Evolutionary conservation across 2,329 filamentous ascomycete species (phyloP).

Genomic region (Diaporthe ilicicola): DNA sequence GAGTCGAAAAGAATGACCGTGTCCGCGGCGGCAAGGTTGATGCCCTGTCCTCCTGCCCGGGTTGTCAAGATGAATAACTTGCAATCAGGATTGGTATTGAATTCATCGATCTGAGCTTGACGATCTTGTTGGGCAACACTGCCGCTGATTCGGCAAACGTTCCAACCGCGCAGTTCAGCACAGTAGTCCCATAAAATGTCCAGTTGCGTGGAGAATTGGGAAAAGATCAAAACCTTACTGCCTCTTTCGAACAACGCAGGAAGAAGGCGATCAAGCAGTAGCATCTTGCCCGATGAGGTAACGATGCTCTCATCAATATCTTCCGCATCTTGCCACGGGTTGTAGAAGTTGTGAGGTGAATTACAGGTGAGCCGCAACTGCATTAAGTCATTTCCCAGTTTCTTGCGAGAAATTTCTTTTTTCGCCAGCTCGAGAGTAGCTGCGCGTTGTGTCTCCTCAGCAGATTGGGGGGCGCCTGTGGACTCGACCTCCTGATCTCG

Average conservation of each 20-base stretch:
- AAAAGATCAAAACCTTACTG: constrained; percentile 96
- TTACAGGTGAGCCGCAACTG: constrained; percentile 94
- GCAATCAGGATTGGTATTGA: constrained; percentile 71
- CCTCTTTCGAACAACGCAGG: constrained; percentile 75
- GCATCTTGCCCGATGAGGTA: constrained; percentile 93
- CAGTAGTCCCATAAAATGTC: constrained; percentile 93
- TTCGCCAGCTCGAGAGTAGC: constrained; percentile 81
- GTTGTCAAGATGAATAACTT: constrained; percentile 90
- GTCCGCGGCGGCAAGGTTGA: constrained; percentile 91
- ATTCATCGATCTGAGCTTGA: constrained; percentile 74
- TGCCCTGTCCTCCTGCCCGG: constrained; percentile 91
- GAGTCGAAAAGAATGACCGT: constrained; percentile 91
- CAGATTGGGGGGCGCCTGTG: constrained; percentile 47
- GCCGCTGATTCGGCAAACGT: constrained; percentile 90
- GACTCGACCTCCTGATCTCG: constrained; percentile 48
- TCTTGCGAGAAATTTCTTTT: constrained; percentile 88
- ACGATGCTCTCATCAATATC: constrained; percentile 82
- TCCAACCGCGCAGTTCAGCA: constrained; percentile 77
- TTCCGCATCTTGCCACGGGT: constrained; percentile 74
- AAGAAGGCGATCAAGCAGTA: constrained; percentile 87
- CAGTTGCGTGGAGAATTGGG: constrained; percentile 93
- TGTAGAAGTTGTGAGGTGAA: constrained; percentile 95
- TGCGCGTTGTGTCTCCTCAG: constrained; percentile 70
- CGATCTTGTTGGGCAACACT: constrained; percentile 79
- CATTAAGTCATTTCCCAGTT: constrained; percentile 90